Evolutionary conservation across 208 protist species (phyloP), one percentile per base, ranked within the genome.

Genomic region (Trypanosoma avium): DNA sequence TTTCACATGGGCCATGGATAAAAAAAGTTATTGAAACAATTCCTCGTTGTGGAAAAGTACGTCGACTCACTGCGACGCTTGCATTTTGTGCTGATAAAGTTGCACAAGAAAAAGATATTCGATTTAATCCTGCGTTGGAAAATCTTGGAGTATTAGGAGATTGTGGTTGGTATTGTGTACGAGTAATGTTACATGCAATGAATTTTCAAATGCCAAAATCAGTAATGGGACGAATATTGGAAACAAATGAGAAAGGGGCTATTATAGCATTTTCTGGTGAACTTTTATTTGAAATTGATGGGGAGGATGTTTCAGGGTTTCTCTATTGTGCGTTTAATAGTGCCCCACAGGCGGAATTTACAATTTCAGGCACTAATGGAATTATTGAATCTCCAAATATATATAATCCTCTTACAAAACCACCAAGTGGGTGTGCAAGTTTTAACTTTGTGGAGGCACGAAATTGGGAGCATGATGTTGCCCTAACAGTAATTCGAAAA

Each of bases 1-100:
- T 84, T 22, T 79, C 73, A 22, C 82, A 88, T 69, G 63, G 79
- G 21, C 26, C 56, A 24, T 71, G 68, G 17, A 52, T 86, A 45
- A 53, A 69, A 32, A 64, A 79, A 15, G 40, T 75, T 26, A 57
- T 68, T 35, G 68, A 70, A 26, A 33, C 47, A 10, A 43, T 75
- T 46, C 48, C 70, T 50, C 29, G 56, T 46, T 35, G 73, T 21
- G 71, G 75, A 38, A 36, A 7, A 10, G 22, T 55, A 3, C 29
- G 49, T 15, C 27, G 27, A 19, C 17, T 55, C 2, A 29, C 49
- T 36, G 13, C 26, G 21, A 42, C 6, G 2, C 22, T 21, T 29
- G 4, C 46, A 29, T 50, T 10, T 10, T 50, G 10, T 29, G 46
- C 46, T 21, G 46, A 50, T 50, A 19, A 50, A 19, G 46, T 26